Evolutionary conservation across 1,284 basidiomycete species (phyloP), one percentile per base, ranked within the genome.

Genomic region (Coniophora puteana): DNA sequence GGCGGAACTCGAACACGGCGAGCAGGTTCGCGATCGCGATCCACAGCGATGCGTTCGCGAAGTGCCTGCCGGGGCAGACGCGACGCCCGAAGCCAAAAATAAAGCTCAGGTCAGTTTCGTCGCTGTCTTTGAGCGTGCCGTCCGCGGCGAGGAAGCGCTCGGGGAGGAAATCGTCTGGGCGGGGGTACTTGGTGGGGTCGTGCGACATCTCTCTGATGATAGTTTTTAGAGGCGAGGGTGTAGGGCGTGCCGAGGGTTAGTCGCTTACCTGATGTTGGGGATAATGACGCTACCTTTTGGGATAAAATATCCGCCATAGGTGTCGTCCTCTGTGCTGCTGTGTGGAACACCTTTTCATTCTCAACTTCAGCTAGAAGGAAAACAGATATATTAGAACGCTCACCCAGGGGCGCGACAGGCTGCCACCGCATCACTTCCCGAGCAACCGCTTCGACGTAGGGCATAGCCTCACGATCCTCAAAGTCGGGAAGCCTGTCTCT

Each of bases 391-490:
- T n/a, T n/a, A 27, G 10, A 14, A 31, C 20, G 8, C 7, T 5
- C 40, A 46, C 47, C 47, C 1, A 49, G 32, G 4, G 53, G 51
- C 2, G 43, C 36, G 4, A 47, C 47, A 31, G 39, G 45, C 5
- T 46, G 45, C 52, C 60, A 64, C 26, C 62, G 38, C 13, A 63
- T 36, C 3, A 56, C 50, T 47, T 68, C 66, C 28, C 54, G 45
- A 4, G 62, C 47, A 6, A 61, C 37, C 0, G 61, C 61, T n/a
- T 55, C 45, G n/a, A 63, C 41, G 38, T 63, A 65, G 4, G 61
- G 57, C 18, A 66, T 34, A 8, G 36, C 29, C 8, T 37, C 39
- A 12, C 52, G 26, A 36, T 67, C 65, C 3, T 48, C 43, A 16
- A 64, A 54, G 7, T 48, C 48, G 1, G 64, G 64, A 8, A 63